These are phyloP conservation scores for Acidiella bohemica DNA, from an alignment of 495 filamentous ascomycete species.

Conservation along the genomic window DNA sequence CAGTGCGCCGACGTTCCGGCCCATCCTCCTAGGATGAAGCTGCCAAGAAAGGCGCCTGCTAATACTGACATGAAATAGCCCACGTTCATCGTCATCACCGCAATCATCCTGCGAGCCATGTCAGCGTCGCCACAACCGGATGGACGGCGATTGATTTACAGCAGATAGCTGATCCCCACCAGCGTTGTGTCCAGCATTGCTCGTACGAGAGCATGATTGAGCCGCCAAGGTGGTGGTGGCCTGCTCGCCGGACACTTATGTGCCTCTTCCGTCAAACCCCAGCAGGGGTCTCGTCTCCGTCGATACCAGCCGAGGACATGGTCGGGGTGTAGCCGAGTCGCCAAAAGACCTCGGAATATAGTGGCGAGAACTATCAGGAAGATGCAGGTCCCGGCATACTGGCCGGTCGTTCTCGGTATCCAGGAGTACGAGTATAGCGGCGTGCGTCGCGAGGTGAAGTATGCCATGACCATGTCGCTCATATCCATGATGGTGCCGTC, in stretches of 20 bases:
- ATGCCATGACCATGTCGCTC: constrained; percentile 30
- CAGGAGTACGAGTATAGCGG: constrained; percentile 61
- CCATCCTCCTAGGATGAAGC: constrained; percentile 7
- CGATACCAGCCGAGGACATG: not conserved
- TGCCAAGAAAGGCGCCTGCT: constrained; percentile 63
- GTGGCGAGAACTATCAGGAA: constrained; percentile 64
- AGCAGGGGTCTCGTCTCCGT: not conserved
- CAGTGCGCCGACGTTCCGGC: constrained; percentile 2
- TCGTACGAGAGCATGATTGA: constrained; percentile 22
- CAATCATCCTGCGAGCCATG: constrained; percentile 59
- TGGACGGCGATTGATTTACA: constrained; percentile 45
- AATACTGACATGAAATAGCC: constrained; percentile 85
- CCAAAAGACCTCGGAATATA: constrained; percentile 53
- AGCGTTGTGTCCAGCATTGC: constrained; percentile 53
- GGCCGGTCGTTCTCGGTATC: constrained; percentile 51
- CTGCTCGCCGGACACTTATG: too few relatives aligned
- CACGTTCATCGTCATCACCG: constrained; percentile 92
- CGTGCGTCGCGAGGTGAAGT: constrained; percentile 50
- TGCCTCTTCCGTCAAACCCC: too few relatives aligned
- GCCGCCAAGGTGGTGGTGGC: constrained; percentile 13
- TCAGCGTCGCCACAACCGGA: not conserved
- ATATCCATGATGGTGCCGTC: constrained; percentile 3
- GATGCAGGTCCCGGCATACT: constrained; percentile 75
- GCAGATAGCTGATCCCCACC: constrained; percentile 66
- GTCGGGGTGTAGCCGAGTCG: too few relatives aligned